Percentiles rank a stretch among this genome's conserved stretches.
These are phyloP conservation scores for Cryptococcus sp. DNA, from an alignment of 1,284 basidiomycete species.

Conservation along the genomic window DNA sequence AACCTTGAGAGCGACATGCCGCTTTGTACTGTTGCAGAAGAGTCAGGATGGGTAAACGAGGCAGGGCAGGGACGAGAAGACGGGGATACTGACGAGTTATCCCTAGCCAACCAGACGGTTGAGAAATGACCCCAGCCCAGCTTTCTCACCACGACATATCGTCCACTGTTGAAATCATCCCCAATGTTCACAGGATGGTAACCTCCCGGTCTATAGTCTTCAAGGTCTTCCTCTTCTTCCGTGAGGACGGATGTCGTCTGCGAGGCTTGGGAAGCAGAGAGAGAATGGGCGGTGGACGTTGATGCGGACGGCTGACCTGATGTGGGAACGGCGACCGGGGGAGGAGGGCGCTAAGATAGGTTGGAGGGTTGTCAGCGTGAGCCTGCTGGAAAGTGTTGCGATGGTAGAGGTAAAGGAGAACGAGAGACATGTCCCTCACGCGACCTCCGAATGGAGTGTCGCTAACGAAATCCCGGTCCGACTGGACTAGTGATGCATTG, in stretches of 20 bases:
- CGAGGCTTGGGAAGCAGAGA: constrained; percentile 26
- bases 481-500: neutral
- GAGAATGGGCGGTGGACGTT: constrained; percentile 35
- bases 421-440: neutral
- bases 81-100: constrained; percentile 67
- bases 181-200: constrained; percentile 97
- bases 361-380: too few species aligned
- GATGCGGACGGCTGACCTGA: constrained; percentile 23
- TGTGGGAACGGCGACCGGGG: constrained; percentile 26
- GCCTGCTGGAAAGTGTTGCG: neutral
- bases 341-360: neutral
- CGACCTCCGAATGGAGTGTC: neutral
- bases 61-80: neutral
- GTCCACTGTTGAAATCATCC: constrained; percentile 81
- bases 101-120: constrained; percentile 88
- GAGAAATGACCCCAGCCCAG: constrained; percentile 98
- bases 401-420: neutral
- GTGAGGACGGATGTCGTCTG: constrained; percentile 50
- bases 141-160: constrained; percentile 91
- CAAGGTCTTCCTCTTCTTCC: constrained; percentile 55
- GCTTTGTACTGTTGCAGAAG: constrained; percentile 66
- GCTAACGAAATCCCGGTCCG: neutral
- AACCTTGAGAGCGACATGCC: constrained; percentile 97
- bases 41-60: neutral
- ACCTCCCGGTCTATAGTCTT: constrained; percentile 84